Base-by-base conservation (phyloP, 345 rosid species). In the Moringa oleifera region DNA sequence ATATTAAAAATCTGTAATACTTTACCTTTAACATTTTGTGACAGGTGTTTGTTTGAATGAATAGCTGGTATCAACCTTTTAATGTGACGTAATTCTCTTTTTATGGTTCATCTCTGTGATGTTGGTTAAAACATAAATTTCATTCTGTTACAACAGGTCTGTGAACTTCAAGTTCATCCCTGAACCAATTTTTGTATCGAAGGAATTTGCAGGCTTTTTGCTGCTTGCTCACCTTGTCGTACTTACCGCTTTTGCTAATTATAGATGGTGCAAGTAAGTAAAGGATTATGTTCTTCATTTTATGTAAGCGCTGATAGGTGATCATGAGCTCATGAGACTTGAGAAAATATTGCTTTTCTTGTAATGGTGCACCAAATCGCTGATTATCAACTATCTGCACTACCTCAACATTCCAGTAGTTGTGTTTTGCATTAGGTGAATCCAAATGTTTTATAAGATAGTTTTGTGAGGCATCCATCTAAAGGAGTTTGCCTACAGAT, bases 261-360 rank as follows among this genome's bases (percentile, higher is more conserved):
- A 73, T 65, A 86, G 80, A 75, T 90, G 99, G 99, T 94, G 95
- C 99, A 90, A 83, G 99, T 90, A 81, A 81, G 96, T 86, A 20
- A 62, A 0, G 16, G 19, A 13, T 71, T 61, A 31, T 61, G n/a
- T 47, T 57, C 18, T 54, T 19, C 23, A 16, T 50, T 4, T 5
- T 59, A 20, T 5, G 53, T 50, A 10, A 12, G 55, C 19, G 58
- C 16, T 50, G 49, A 20, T 7, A 53, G 36, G 25, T 37, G 37
- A 31, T 15, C 54, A 18, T 65, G 46, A 41, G 54, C 54, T 56
- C n/a, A 24, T 45, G 52, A 21, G 24, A 12, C 31, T 21, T 12
- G 6, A 25, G 18, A 51, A 62, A 61, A 25, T 50, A 13, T n/a
- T 36, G 20, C 11, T 25, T 21, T 22, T 9, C 20, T 37, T 37